Evolutionary conservation across 805 yeast genomes (phyloP).

Genomic region (Metschnikowia borealis): DNA sequence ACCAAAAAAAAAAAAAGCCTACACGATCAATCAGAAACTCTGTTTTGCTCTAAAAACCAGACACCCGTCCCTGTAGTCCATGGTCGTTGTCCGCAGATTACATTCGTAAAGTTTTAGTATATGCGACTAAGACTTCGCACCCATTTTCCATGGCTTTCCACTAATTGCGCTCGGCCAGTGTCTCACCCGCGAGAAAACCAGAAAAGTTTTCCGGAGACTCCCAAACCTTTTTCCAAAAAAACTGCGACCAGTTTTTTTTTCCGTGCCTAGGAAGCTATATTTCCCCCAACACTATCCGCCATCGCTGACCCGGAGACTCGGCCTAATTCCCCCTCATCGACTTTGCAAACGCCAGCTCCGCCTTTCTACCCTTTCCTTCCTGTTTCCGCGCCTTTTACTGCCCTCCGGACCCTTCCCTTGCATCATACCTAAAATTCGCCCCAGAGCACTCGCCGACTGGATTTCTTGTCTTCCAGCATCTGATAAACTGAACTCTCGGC

Average conservation of each 20-base stretch:
- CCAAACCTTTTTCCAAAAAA: neutral
- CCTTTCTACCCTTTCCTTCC: neutral
- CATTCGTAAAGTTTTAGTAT: no score
- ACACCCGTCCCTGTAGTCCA: no score
- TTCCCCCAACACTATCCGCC: neutral
- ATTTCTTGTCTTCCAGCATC: no score
- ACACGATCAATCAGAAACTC: no score
- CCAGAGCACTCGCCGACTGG: neutral
- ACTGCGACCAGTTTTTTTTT: conserved; percentile 5
- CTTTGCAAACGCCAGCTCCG: neutral
- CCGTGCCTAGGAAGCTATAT: neutral
- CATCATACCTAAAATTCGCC: neutral
- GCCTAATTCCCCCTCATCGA: neutral
- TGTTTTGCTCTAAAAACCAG: no score
- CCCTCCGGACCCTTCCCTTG: neutral
- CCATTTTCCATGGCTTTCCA: neutral
- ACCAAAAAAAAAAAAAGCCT: no score
- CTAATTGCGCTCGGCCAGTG: conserved; percentile 5
- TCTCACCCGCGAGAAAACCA: conserved; percentile 4
- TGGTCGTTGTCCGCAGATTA: no score
- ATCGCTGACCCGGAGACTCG: neutral
- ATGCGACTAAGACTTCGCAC: neutral
- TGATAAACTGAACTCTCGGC: neutral
- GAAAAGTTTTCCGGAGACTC: conserved; percentile 3
- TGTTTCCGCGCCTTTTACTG: neutral